These are phyloP conservation scores for Leccinum pallidistipes DNA, from an alignment of 1,284 basidiomycete genomes.

Conservation along the genomic window DNA sequence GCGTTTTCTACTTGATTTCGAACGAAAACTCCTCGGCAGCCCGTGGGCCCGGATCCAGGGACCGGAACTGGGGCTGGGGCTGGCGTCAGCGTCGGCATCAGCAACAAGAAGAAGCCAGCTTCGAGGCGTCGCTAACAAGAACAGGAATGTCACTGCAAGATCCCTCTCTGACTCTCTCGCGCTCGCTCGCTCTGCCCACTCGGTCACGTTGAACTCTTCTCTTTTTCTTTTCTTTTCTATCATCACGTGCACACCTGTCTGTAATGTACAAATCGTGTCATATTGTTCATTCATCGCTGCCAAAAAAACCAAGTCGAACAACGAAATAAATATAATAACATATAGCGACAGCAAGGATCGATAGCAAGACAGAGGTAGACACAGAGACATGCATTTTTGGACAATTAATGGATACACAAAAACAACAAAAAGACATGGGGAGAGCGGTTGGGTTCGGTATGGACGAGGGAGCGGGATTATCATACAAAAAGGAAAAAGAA, in stretches of 20 bases:
- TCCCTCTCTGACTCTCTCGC: not conserved
- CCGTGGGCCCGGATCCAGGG: conserved; percentile 2
- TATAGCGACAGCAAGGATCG: not conserved
- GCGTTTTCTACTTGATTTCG: conserved; percentile 4
- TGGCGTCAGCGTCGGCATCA: not conserved
- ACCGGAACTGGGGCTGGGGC: not conserved
- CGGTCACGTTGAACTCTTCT: not conserved
- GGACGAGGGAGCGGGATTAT: not conserved
- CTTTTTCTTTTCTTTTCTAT: not conserved
- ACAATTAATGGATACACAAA: not conserved
- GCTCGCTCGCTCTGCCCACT: not conserved
- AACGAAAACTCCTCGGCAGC: conserved; percentile 4
- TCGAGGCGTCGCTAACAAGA: conserved; percentile 25
- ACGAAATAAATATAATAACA: not conserved
- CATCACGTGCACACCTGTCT: not conserved
- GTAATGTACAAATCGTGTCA: not conserved
- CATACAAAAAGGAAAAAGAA: not conserved
- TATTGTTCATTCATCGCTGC: not conserved
- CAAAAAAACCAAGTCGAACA: not conserved
- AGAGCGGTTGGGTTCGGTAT: not conserved
- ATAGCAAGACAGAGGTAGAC: not conserved
- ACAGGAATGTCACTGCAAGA: not conserved
- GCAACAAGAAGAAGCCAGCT: conserved; percentile 23
- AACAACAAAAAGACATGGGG: not conserved
- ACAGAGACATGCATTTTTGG: not conserved